Percentiles rank a stretch among this genome's conserved stretches.
Conservation (phyloP, 192 early-diverging fungal genomes). For the Podila epigama region DNA sequence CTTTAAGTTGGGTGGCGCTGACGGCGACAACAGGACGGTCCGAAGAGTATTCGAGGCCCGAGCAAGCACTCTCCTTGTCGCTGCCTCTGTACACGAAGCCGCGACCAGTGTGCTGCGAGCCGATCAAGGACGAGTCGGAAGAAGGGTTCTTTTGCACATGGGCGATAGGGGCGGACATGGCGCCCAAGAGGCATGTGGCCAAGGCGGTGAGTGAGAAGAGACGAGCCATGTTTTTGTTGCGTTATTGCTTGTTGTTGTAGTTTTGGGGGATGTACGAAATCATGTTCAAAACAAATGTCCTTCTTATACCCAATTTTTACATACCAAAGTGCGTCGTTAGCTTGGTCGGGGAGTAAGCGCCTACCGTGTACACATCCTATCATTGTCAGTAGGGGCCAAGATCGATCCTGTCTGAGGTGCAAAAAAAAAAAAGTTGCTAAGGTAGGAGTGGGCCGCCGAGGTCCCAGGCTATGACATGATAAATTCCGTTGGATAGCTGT, state of each 20-base stretch:
- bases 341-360: no score
- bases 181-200: conserved; percentile 4
- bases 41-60: background rate
- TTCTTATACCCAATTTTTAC: conserved; percentile 12
- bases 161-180: conserved; percentile 4
- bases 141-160: no score
- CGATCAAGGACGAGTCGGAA: background rate
- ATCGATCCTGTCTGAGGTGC: no score
- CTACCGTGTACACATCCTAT: no score
- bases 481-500: no score
- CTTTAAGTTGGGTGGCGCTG: background rate
- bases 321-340: no score
- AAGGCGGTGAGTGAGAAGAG: background rate
- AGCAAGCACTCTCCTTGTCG: background rate
- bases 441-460: no score
- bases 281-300: no score
- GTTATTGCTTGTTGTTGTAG: background rate
- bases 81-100: background rate
- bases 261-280: no score
- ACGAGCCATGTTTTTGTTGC: background rate
- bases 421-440: no score
- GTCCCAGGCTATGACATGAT: background rate
- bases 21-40: conserved; percentile 1
- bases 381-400: no score
- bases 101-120: background rate